Percentiles rank a stretch among this genome's conserved stretches.
These are phyloP conservation scores for Neoboletus brunneissimus DNA, from an alignment of 768 basidiomycete species.

Conservation along the genomic window DNA sequence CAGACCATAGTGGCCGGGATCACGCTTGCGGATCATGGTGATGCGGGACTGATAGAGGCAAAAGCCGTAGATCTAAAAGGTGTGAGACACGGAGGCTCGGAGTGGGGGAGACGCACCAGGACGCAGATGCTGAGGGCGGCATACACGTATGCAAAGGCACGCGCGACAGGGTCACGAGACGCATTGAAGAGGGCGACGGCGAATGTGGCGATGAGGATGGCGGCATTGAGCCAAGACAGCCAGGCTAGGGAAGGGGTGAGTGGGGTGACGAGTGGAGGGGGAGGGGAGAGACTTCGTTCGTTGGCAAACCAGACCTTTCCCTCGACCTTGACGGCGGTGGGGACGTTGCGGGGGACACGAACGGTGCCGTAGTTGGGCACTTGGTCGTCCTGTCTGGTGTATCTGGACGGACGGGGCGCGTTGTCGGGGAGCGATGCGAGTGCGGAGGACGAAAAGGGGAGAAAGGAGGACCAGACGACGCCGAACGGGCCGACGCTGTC, in stretches of 20 bases:
- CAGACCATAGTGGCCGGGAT: constrained; percentile 86
- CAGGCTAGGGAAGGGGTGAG: constrained; percentile 56
- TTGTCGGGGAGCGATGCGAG: constrained; percentile 47
- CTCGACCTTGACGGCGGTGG: constrained; percentile 83
- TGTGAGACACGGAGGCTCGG: not conserved
- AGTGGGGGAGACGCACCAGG: constrained; percentile 40
- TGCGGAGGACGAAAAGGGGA: constrained; percentile 71
- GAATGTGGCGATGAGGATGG: constrained; percentile 80
- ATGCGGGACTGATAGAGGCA: constrained; percentile 82
- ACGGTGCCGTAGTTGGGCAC: constrained; percentile 67
- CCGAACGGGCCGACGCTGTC: constrained; percentile 37
- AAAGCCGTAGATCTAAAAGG: constrained; percentile 76
- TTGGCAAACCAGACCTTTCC: constrained; percentile 98
- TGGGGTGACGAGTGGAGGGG: not conserved
- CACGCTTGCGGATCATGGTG: constrained; percentile 84
- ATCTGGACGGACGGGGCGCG: constrained; percentile 39
- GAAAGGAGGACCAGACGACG: constrained; percentile 61
- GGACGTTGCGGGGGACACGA: constrained; percentile 77
- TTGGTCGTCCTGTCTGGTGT: constrained; percentile 66
- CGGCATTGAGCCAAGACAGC: constrained; percentile 88
- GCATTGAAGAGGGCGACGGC: constrained; percentile 88
- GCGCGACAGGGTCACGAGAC: constrained; percentile 59
- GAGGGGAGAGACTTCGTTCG: constrained; percentile 65
- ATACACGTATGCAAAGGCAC: constrained; percentile 79
- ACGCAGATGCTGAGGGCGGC: constrained; percentile 73